A percentile compares a stretch with the other conserved stretches of the same genome.
phyloP scores from a whole-genome alignment of 495 filamentous ascomycete genomes.

The Xylaria flabelliformis region DNA sequence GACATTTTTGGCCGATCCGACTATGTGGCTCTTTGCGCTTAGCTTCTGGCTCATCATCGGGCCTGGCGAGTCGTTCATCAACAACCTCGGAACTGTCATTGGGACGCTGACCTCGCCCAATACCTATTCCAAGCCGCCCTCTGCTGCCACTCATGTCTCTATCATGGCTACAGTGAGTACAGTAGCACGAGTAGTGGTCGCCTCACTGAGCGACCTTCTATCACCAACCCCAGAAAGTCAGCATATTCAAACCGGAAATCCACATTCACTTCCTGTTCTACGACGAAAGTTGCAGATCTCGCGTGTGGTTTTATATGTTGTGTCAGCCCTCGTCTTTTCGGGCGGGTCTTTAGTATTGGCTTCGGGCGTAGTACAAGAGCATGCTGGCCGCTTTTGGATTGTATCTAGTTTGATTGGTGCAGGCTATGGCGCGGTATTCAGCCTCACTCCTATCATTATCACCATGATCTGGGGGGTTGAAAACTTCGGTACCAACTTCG shows the following conservation, averaged over 20 bases:
- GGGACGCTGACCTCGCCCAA: conserved; percentile 76
- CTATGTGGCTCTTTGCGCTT: conserved; percentile 92
- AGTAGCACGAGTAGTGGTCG: conserved; percentile 82
- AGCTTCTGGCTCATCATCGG: conserved; percentile 95
- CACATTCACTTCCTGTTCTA: conserved; percentile 41
- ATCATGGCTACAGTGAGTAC: conserved; percentile 91
- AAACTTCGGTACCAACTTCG: conserved; percentile 99
- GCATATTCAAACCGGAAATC: conserved; percentile 48
- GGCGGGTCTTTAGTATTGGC: conserved; percentile 78
- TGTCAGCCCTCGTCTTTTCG: conserved; percentile 76
- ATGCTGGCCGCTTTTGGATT: conserved; percentile 75
- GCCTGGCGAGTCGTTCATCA: conserved; percentile 95
- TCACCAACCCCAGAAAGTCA: conserved; percentile 66
- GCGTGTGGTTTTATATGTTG: conserved; percentile 78
- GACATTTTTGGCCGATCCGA: conserved; percentile 80
- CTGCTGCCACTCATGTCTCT: conserved; percentile 87
- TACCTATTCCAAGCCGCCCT: conserved; percentile 57
- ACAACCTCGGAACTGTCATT: conserved; percentile 94
- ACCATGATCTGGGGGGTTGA: conserved; percentile 96
- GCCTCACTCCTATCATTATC: conserved; percentile 86
- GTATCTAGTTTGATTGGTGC: conserved; percentile 82
- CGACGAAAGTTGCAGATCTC: conserved; percentile 65
- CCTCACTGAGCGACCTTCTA: conserved; percentile 84
- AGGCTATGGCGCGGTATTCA: conserved; percentile 92
- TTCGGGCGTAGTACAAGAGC: conserved; percentile 68